Evolutionary conservation across 352 stramenopile species (phyloP).

Genomic region (Thraustochytrium striatum): DNA sequence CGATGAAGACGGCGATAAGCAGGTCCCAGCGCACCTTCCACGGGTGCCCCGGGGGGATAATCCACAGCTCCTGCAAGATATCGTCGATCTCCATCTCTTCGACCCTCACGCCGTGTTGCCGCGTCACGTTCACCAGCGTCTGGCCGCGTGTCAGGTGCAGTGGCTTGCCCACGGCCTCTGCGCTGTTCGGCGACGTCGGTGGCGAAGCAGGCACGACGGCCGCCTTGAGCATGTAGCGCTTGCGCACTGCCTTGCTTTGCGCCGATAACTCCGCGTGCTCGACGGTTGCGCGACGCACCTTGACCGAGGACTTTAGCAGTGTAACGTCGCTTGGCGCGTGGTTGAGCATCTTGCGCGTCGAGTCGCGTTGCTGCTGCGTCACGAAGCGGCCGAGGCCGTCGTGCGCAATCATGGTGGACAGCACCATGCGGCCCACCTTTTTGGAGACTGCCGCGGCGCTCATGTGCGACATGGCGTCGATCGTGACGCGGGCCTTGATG

Average conservation of each 20-base stretch:
- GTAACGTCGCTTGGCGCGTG: neutral
- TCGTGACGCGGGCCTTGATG: conserved; percentile 19
- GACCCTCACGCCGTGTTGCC: neutral
- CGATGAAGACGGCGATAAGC: conserved; percentile 60
- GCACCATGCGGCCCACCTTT: conserved; percentile 30
- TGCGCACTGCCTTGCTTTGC: too few relatives aligned
- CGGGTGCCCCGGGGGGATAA: conserved; percentile 46
- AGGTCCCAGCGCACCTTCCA: conserved; percentile 51
- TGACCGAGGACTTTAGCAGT: neutral
- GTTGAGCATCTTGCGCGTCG: neutral
- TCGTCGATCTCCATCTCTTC: conserved; percentile 50
- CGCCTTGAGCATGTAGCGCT: too few relatives aligned
- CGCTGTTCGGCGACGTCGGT: too few relatives aligned
- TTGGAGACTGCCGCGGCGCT: neutral
- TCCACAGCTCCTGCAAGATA: conserved; percentile 39
- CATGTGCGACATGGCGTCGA: conserved; percentile 26
- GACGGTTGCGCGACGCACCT: neutral
- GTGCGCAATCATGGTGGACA: conserved; percentile 46
- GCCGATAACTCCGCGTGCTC: too few relatives aligned
- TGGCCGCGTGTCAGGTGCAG: neutral
- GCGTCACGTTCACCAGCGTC: neutral
- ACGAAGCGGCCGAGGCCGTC: conserved; percentile 18
- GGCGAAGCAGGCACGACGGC: too few relatives aligned
- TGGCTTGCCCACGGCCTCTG: too few relatives aligned
- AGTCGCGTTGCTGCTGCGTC: conserved; percentile 9